phyloP scores from a whole-genome alignment of 306 rosid species.

The Trifolium subterraneum region DNA sequence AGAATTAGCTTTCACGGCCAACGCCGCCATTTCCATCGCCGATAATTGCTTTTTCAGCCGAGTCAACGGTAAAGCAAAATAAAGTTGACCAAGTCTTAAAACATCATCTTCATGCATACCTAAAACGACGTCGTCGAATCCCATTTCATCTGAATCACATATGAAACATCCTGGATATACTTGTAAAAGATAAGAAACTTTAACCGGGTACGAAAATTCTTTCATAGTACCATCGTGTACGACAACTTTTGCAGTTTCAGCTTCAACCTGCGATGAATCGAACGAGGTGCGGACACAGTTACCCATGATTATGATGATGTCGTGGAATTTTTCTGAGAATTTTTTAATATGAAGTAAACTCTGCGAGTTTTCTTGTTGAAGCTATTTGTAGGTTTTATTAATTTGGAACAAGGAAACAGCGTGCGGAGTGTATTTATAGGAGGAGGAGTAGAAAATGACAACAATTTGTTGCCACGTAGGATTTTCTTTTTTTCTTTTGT shows the following conservation, averaged over 20 bases:
- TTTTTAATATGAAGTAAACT: neutral
- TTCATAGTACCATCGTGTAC: constrained; percentile 63
- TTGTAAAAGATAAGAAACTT: constrained; percentile 69
- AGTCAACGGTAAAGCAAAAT: constrained; percentile 75
- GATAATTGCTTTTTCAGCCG: constrained; percentile 53
- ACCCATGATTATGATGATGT: constrained; percentile 52
- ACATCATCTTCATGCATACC: constrained; percentile 63
- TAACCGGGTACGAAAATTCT: constrained; percentile 67
- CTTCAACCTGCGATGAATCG: constrained; percentile 46
- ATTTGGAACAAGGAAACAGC: neutral
- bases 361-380: neutral
- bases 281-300: constrained; percentile 66
- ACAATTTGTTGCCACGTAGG: constrained; percentile 16
- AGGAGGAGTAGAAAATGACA: neutral
- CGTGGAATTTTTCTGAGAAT: too few species aligned
- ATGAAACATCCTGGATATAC: constrained; percentile 67
- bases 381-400: constrained; percentile 9
- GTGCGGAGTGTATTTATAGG: constrained; percentile 2
- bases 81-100: constrained; percentile 78
- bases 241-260: constrained; percentile 78
- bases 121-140: constrained; percentile 62
- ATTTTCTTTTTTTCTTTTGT: neutral
- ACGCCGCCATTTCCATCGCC: constrained; percentile 80
- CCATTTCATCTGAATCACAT: constrained; percentile 88
- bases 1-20: constrained; percentile 77